Evolutionary conservation across 2,329 filamentous ascomycete species (phyloP).

Genomic region (Colletotrichum musae): DNA sequence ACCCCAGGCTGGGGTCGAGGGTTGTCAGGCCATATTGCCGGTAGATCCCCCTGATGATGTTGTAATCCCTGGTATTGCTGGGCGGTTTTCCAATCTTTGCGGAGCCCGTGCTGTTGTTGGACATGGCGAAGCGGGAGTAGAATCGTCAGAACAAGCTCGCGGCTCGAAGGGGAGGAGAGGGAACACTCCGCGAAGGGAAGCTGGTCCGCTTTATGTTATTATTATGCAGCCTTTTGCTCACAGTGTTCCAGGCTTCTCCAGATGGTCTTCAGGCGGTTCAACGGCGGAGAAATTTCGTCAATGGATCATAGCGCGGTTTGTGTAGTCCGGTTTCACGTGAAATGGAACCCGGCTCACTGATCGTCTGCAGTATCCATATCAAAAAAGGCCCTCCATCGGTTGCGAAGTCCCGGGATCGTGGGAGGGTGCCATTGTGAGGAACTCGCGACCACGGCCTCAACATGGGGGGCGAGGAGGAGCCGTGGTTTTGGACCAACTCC

Average conservation of each 20-base stretch:
- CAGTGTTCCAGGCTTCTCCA: not conserved
- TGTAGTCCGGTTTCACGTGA: conserved; percentile 20
- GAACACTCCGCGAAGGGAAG: not conserved
- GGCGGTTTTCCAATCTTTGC: conserved; percentile 36
- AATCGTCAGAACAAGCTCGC: conserved; percentile 6
- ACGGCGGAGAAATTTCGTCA: not conserved
- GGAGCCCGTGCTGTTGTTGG: conserved; percentile 26
- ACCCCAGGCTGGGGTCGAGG: conserved; percentile 31
- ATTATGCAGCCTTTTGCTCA: not conserved
- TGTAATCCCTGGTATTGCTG: conserved; percentile 33
- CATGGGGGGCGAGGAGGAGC: conserved; percentile 6
- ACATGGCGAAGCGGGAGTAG: conserved; percentile 25
- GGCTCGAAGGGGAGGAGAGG: not conserved
- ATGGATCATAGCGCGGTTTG: conserved; percentile 15
- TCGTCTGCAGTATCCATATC: not conserved
- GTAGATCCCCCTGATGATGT: conserved; percentile 37
- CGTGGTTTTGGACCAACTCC: conserved; percentile 16
- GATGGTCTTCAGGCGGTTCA: not conserved
- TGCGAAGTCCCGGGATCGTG: conserved; percentile 23
- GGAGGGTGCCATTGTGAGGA: conserved; percentile 13
- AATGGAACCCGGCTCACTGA: conserved; percentile 3
- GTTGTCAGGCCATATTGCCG: conserved; percentile 35
- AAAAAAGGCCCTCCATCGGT: conserved; percentile 2
- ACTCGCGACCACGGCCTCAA: not conserved
- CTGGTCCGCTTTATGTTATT: conserved; percentile 23